Base-by-base conservation (phyloP, 352 stramenopile genomes). In the Pythium biforme region DNA sequence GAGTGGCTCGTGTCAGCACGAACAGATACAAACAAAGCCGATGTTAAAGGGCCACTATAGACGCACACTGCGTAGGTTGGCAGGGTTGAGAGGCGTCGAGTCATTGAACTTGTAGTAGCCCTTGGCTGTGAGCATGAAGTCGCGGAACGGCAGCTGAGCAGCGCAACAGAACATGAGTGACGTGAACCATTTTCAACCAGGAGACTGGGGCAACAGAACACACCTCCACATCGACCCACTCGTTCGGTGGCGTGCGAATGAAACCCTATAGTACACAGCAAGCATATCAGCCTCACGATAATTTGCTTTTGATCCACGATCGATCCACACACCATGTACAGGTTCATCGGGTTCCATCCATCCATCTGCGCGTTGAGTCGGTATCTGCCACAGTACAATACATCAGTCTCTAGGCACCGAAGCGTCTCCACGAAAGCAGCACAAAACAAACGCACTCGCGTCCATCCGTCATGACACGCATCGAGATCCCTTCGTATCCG, bases 391-490 rank as follows among this genome's bases (percentile, higher is more conserved):
- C 37, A 54, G 29, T 0, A 39, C 27, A 10, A 29, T 9, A 34
- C 9, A 3, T 55, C 31, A 61, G 41, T 19, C 25, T 0, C 37
- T 11, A 25, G 2, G 12, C 17, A 47, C 9, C 7, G 6, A 47
- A 25, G 40, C 19, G 3, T 14, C 4, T 5, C 14, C 19, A 26
- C 7, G 19, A 20, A 31, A 3, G 23, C 22, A 14, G 10, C 20
- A 27, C 17, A 9, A n/a, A 48, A 40, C 12, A 9, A 61, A 62
- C 70, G 49, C 66, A 94, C 72, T 91, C 78, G 49, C 86, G 82
- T 14, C 86, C 86, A 45, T 95, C 86, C 10, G 86, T 93, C 82
- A 91, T 95, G 63, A 95, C 69, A 45, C 83, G 86, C 86, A 95
- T 93, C 4, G 74, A 75, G 43, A 95, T 77, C 41, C 86, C 86